Evolutionary conservation across 2,329 filamentous ascomycete genomes (phyloP).

Genomic region (Lasiodiplodia theobromae): DNA sequence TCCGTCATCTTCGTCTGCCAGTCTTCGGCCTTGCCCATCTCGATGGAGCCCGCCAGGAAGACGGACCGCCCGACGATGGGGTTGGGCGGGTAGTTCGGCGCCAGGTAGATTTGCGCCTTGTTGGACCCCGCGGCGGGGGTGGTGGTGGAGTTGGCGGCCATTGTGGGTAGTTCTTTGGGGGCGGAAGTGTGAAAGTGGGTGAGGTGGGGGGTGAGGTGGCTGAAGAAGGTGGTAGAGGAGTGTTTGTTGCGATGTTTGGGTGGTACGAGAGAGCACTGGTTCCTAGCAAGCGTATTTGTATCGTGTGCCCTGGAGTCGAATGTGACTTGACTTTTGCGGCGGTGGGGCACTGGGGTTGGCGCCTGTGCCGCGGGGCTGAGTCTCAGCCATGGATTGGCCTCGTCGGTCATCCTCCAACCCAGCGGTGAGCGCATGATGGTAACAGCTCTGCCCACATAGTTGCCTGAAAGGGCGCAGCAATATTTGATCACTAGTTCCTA

Average conservation of each 20-base stretch:
- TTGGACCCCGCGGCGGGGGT: slow-evolving; percentile 34
- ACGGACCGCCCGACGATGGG: slow-evolving; percentile 45
- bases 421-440: neutral
- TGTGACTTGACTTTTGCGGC: neutral
- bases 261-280: neutral
- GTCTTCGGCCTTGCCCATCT: slow-evolving; percentile 51
- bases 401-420: neutral
- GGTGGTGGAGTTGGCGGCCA: slow-evolving; percentile 33
- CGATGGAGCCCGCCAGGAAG: slow-evolving; percentile 68
- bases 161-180: neutral
- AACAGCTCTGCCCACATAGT: neutral
- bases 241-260: neutral
- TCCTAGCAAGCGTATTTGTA: neutral
- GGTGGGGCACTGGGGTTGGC: neutral
- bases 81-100: slow-evolving; percentile 29
- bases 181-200: neutral
- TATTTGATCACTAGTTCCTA: neutral
- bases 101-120: slow-evolving; percentile 22
- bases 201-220: neutral
- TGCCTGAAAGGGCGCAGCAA: neutral
- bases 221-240: neutral
- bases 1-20: slow-evolving; percentile 60
- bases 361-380: slow-evolving; percentile 1
- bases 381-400: neutral
- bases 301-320: neutral